Conservation (phyloP, 2,329 filamentous ascomycete species). For the Neocatenulostroma microsporum region DNA sequence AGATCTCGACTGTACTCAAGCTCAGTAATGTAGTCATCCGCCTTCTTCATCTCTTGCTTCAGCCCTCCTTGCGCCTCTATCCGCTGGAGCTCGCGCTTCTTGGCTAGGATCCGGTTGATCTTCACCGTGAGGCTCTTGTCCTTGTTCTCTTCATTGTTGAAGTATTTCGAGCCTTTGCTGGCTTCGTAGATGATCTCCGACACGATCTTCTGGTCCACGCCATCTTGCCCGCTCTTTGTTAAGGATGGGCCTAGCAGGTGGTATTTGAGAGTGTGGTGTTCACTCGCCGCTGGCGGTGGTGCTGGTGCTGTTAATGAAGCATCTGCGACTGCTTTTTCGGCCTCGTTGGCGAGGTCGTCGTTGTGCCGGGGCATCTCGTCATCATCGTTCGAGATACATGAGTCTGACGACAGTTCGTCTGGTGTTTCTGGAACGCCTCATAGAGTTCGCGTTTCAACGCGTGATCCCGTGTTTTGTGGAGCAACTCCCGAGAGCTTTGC, state of each 20-base stretch:
- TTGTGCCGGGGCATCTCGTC: conserved; percentile 16
- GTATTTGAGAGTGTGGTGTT: conserved; percentile 72
- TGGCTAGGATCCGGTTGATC: conserved; percentile 69
- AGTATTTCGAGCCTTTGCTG: conserved; percentile 93
- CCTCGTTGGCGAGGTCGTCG: conserved; percentile 16
- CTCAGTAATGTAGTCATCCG: conserved; percentile 72
- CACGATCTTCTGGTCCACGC: conserved; percentile 89
- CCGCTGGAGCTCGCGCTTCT: conserved; percentile 67
- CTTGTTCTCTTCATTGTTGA: conserved; percentile 77
- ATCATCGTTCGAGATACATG: too few species aligned
- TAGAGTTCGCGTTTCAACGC: too few species aligned
- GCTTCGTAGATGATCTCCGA: conserved; percentile 96
- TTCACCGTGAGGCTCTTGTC: conserved; percentile 79
- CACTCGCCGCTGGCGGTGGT: conserved; percentile 14
- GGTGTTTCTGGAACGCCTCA: too few species aligned
- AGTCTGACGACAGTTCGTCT: too few species aligned
- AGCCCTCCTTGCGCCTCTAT: conserved; percentile 52
- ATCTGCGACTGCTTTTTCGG: conserved; percentile 13
- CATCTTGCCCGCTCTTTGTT: conserved; percentile 87
- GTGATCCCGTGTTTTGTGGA: too few species aligned
- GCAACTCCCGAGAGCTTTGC: too few species aligned
- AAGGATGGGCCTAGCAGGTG: conserved; percentile 81
- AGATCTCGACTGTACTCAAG: conserved; percentile 74
- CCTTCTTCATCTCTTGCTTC: conserved; percentile 61
- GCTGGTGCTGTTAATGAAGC: conserved; percentile 2